Conservation (phyloP, 176 grass and related monocot genomes). For the Lolium multiflorum region DNA sequence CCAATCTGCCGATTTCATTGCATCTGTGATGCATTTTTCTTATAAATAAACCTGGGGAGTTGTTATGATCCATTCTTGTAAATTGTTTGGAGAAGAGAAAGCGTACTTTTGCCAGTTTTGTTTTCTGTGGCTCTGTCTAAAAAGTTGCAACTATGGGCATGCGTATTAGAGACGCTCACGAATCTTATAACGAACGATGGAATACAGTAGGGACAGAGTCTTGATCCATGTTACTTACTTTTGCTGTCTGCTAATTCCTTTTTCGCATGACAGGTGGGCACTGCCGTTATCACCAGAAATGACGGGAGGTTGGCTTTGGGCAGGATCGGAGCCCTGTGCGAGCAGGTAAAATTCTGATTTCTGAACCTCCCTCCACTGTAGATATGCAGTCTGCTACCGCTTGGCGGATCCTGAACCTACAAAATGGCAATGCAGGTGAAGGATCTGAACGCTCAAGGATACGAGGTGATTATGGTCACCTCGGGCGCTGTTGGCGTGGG, state of each 20-base stretch:
- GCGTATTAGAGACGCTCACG: not conserved
- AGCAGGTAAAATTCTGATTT: conserved; percentile 63
- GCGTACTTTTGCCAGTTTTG: not conserved
- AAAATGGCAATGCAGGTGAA: conserved; percentile 66
- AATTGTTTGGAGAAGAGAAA: conserved; percentile 2
- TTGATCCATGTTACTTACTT: not conserved
- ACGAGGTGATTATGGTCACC: conserved; percentile 90
- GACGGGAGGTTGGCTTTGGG: conserved; percentile 90
- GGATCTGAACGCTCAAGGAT: conserved; percentile 78
- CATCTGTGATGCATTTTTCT: not conserved
- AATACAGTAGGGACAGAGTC: not conserved
- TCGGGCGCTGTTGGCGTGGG: conserved; percentile 96
- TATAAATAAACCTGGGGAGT: not conserved
- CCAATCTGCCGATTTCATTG: not conserved
- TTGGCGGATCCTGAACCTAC: not conserved
- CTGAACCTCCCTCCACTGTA: not conserved
- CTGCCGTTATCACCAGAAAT: conserved; percentile 86
- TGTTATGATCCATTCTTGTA: not conserved
- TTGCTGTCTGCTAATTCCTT: not conserved
- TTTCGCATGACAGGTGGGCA: conserved; percentile 69
- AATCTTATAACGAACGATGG: not conserved
- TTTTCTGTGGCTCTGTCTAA: not conserved
- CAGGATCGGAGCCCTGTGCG: conserved; percentile 79
- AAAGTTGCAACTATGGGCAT: conserved; percentile 22
- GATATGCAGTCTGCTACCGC: not conserved